Conservation (phyloP, 345 rosid genomes). For the Odontarrhena argentea region DNA sequence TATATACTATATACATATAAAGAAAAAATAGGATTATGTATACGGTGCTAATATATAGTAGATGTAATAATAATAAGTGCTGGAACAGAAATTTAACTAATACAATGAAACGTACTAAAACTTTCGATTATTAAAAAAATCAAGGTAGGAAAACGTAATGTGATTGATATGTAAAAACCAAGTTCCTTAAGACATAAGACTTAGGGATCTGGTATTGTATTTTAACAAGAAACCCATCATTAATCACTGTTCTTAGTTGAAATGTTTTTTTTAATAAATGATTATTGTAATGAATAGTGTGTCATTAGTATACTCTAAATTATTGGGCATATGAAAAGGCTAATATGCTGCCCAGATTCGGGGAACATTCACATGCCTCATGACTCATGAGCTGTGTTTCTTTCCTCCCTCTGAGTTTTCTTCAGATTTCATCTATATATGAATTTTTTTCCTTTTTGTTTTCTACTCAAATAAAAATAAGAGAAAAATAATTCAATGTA, state of each 20-base stretch:
- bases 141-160: conserved; percentile 38
- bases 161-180: conserved; percentile 40
- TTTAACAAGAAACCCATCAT: conserved; percentile 48
- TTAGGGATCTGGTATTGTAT: conserved; percentile 36
- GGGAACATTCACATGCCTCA: conserved; percentile 58
- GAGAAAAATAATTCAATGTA: background rate
- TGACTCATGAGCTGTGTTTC: conserved; percentile 44
- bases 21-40: background rate
- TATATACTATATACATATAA: conserved; percentile 1
- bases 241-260: conserved; percentile 31
- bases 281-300: background rate
- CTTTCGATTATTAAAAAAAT: conserved; percentile 14
- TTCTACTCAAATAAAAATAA: conserved; percentile 1
- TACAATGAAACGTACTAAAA: conserved; percentile 29
- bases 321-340: conserved; percentile 40
- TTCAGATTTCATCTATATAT: conserved; percentile 12
- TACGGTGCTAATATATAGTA: conserved; percentile 6
- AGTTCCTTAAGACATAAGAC: conserved; percentile 49
- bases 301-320: conserved; percentile 27
- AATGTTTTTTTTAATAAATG: conserved; percentile 14
- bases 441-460: conserved; percentile 11
- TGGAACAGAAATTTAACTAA: background rate
- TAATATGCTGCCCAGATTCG: conserved; percentile 52
- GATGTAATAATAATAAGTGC: conserved; percentile 2
- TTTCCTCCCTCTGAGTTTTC: conserved; percentile 1